Evolutionary conservation across 441 rosid genomes (phyloP), one percentile per base, ranked within the genome.

Genomic region (Raphanus hybrid): DNA sequence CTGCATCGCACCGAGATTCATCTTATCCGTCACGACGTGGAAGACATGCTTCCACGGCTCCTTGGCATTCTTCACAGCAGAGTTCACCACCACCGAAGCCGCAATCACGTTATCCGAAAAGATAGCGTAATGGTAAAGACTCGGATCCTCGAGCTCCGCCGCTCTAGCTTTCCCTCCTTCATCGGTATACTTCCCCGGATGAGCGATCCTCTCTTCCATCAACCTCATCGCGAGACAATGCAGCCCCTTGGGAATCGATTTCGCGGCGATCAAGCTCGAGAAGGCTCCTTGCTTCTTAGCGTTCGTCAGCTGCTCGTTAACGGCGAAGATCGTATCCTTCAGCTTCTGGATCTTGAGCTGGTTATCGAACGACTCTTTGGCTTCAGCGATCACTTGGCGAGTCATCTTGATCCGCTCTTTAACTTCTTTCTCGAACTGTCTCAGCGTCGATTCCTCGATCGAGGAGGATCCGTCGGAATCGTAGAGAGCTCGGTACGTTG

Each of bases 1-100:
- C 87, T 95, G 98, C 98, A 92, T 95, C 2, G 98, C 96, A 65
- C 97, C 92, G 0, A 94, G 97, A 78, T 94, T 92, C 97, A 92
- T 92, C 84, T 94, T 94, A 80, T 92, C 98, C 0, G 97, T 92
- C 73, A 94, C 97, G 23, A 91, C 98, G 71, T 94, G 98, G 60
- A 92, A 92, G 15, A 92, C 97, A 48, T 94, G 97, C 48, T 90
- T 91, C 90, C 90, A 87, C 0, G 98, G 97, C 87, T 92, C 98
- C 74, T 90, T 87, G 0, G 97, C 91, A 37, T 92, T 94, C 86
- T 92, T 94, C 77, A 88, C 93, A 0, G 98, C 98, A 0, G 97
- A 94, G 81, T 94, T 92, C 71, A 94, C 97, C 75, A 94, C 98
- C 75, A 92, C 98, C 0, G 94, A 94, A 0, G 97, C 98, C 0